These are phyloP conservation scores for Incumbomyces delicatus DNA, from an alignment of 2,329 filamentous ascomycete genomes.

Conservation along the genomic window DNA sequence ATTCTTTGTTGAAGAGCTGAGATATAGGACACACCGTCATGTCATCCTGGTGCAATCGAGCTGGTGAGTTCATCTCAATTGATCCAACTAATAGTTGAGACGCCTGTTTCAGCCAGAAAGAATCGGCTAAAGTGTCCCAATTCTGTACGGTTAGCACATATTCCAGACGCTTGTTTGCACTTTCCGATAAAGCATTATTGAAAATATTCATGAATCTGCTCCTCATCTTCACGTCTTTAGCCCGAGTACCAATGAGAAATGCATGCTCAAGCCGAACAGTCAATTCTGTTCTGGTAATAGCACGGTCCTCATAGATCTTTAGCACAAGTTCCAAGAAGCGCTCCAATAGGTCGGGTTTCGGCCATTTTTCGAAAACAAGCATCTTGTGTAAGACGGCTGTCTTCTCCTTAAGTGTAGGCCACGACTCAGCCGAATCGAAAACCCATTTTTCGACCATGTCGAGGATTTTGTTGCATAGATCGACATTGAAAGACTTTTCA, in stretches of 20 bases:
- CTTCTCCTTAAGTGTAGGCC: constrained; percentile 97
- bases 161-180: constrained; percentile 74
- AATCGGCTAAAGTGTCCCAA: constrained; percentile 90
- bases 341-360: constrained; percentile 73
- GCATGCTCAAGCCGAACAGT: constrained; percentile 97
- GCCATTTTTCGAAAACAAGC: constrained; percentile 82
- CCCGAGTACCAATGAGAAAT: constrained; percentile 88
- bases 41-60: constrained; percentile 73
- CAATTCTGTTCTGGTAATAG: constrained; percentile 87
- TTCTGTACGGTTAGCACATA: constrained; percentile 90
- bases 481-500: constrained; percentile 81
- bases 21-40: constrained; percentile 69
- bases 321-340: constrained; percentile 95
- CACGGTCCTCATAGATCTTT: constrained; percentile 94
- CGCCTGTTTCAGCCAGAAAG: constrained; percentile 94
- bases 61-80: constrained; percentile 70
- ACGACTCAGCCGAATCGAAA: constrained; percentile 87
- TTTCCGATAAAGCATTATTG: constrained; percentile 86
- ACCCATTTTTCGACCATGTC: constrained; percentile 94
- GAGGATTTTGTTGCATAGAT: constrained; percentile 83
- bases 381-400: constrained; percentile 99
- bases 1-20: constrained; percentile 53
- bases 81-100: constrained; percentile 87
- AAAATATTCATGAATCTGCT: constrained; percentile 96
- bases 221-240: constrained; percentile 90